Evolutionary conservation across 2,329 filamentous ascomycete species (phyloP), one percentile per base, ranked within the genome.

Genomic region (Coniella vitis): DNA sequence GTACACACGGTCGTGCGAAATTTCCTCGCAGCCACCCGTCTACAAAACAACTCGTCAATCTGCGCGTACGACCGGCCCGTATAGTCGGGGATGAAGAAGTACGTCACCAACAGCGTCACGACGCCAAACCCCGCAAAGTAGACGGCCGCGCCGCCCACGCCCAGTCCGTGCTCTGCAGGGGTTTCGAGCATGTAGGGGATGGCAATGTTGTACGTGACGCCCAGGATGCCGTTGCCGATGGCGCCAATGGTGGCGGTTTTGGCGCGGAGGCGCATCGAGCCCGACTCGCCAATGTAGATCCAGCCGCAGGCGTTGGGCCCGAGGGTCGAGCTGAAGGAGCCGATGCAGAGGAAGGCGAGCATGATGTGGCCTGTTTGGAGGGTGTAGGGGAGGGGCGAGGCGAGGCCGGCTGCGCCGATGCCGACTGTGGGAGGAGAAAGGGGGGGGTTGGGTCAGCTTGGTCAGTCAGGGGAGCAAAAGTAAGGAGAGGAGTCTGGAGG

Each of bases 141-240:
- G 13, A 40, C 10, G n/a, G 38, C 38, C 7, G 38, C 22, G 38
- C 38, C 38, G 5, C 38, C 38, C 4, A 40, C 38, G 13, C 38
- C 38, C 14, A 40, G 13, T 9, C 22, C 25, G 20, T 17, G 7
- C 14, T 29, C 5, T 10, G 25, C 5, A 10, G 25, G 25, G 5
- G 38, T 40, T 22, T 40, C 38, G 13, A 40, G 38, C 38, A 40
- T 40, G n/a, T 40, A 40, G n/a, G 38, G 38, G 7, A 40, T 40
- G 19, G 38, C 38, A 8, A 40, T 25, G 38, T 40, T 40, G n/a
- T 40, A 40, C 3, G 38, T 40, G 38, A 40, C 38, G 3, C 38
- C 38, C 7, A 40, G 38, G 12, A 40, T 19, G 21, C 38, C 38
- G 38, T 40, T 40, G 19, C 38, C 38, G 8, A 40, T 19, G 1